Evolutionary conservation across 73 alveolate genomes (phyloP).

Genomic region (Diophrys sp.): DNA sequence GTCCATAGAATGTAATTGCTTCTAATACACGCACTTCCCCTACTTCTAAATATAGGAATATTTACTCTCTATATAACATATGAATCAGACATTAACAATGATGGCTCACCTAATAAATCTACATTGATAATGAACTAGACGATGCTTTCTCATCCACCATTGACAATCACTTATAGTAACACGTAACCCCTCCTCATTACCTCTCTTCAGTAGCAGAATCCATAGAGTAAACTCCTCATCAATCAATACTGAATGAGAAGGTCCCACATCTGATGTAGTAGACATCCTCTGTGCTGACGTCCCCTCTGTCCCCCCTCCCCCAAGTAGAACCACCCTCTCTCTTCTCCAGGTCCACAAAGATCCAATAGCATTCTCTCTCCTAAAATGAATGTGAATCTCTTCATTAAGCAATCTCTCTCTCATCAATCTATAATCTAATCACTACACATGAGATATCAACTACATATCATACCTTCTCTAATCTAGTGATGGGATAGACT

Average conservation of each 20-base stretch:
- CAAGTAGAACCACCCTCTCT: constrained; percentile 40
- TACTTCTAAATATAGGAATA: too few relatives aligned
- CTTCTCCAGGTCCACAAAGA: constrained; percentile 48
- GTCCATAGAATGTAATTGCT: constrained; percentile 33
- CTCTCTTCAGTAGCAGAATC: constrained; percentile 43
- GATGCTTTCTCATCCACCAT: constrained; percentile 36
- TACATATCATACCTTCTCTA: constrained; percentile 29
- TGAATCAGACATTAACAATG: constrained; percentile 25
- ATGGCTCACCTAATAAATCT: constrained; percentile 53
- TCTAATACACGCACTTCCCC: constrained; percentile 30
- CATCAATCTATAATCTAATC: constrained; percentile 36
- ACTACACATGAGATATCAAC: constrained; percentile 42
- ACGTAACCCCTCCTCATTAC: constrained; percentile 27
- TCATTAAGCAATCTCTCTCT: constrained; percentile 61
- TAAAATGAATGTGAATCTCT: constrained; percentile 62
- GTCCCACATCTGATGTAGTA: constrained; percentile 68
- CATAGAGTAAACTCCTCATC: constrained; percentile 74
- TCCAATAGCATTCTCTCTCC: constrained; percentile 62
- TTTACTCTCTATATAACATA: constrained; percentile 20
- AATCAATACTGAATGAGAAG: constrained; percentile 74
- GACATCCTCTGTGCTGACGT: constrained; percentile 67
- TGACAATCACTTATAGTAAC: constrained; percentile 14
- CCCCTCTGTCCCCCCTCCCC: constrained; percentile 57
- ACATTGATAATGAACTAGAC: constrained; percentile 61
- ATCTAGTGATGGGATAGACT: constrained; percentile 42